Evolutionary conservation across 768 basidiomycete genomes (phyloP).

Genomic region (Suillus subaureus): DNA sequence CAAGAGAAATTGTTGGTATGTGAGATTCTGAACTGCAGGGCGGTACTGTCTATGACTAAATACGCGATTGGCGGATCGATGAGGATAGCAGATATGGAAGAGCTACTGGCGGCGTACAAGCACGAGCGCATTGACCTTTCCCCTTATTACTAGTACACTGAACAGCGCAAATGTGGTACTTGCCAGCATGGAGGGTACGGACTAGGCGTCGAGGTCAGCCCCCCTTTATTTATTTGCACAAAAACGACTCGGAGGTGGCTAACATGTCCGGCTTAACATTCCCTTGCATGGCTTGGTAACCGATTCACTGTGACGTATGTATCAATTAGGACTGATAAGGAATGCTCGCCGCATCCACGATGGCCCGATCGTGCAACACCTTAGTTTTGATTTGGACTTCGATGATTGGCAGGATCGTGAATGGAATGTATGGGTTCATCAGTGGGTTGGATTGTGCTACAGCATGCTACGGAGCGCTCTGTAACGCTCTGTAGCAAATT

Average conservation of each 20-base stretch:
- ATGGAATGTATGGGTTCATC: not conserved
- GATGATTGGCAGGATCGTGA: not conserved
- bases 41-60: slow-evolving; percentile 4
- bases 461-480: too few relatives aligned
- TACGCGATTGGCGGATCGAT: slow-evolving; percentile 69
- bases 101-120: slow-evolving; percentile 88
- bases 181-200: slow-evolving; percentile 98
- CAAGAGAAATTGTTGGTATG: slow-evolving; percentile 96
- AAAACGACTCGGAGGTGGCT: not conserved
- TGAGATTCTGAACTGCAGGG: slow-evolving; percentile 13
- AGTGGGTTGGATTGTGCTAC: too few relatives aligned
- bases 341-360: slow-evolving; percentile 91
- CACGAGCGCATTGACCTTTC: slow-evolving; percentile 85
- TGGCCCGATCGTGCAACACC: slow-evolving; percentile 92
- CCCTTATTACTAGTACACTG: slow-evolving; percentile 97
- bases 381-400: slow-evolving; percentile 34
- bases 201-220: slow-evolving; percentile 83
- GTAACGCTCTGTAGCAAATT: too few relatives aligned
- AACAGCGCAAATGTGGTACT: slow-evolving; percentile 97
- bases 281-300: slow-evolving; percentile 95
- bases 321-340: slow-evolving; percentile 32
- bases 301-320: slow-evolving; percentile 69
- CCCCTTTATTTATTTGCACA: not conserved
- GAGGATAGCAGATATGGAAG: slow-evolving; percentile 85
- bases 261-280: slow-evolving; percentile 55